These are phyloP conservation scores for Trichosporon inkin DNA, from an alignment of 1,284 basidiomycete species.

Conservation along the genomic window DNA sequence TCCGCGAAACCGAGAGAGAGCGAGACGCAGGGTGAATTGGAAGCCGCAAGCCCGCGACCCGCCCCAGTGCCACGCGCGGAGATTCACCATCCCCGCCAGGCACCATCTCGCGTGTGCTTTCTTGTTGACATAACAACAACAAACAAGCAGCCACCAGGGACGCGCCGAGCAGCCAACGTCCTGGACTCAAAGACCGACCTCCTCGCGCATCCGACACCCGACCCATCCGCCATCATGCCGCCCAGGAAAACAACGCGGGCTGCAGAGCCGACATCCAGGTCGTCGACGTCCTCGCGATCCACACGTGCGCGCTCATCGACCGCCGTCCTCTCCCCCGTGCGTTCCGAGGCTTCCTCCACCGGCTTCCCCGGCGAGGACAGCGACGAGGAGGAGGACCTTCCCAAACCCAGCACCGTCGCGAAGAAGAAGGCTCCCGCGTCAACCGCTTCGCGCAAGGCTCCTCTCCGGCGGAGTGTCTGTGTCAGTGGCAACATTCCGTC, in stretches of 20 bases:
- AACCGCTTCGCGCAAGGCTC: background rate
- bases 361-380: constrained; percentile 10
- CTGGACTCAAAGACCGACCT: too few relatives aligned
- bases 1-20: too few relatives aligned
- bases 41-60: too few relatives aligned
- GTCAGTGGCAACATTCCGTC: background rate
- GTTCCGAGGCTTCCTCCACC: background rate
- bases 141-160: background rate
- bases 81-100: constrained; percentile 1
- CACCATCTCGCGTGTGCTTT: constrained; percentile 6
- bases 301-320: background rate
- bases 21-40: too few relatives aligned
- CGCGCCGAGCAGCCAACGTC: background rate
- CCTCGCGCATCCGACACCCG: background rate
- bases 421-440: constrained; percentile 8
- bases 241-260: constrained; percentile 17
- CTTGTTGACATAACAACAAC: constrained; percentile 1
- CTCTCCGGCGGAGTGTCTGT: background rate
- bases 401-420: background rate
- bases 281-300: background rate
- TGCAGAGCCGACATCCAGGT: background rate
- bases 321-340: background rate
- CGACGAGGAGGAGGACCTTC: constrained; percentile 9
- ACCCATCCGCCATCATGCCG: constrained; percentile 16
- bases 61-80: constrained; percentile 1